Conservation (phyloP, 2,329 filamentous ascomycete genomes). For the Hypoxylon sp. region DNA sequence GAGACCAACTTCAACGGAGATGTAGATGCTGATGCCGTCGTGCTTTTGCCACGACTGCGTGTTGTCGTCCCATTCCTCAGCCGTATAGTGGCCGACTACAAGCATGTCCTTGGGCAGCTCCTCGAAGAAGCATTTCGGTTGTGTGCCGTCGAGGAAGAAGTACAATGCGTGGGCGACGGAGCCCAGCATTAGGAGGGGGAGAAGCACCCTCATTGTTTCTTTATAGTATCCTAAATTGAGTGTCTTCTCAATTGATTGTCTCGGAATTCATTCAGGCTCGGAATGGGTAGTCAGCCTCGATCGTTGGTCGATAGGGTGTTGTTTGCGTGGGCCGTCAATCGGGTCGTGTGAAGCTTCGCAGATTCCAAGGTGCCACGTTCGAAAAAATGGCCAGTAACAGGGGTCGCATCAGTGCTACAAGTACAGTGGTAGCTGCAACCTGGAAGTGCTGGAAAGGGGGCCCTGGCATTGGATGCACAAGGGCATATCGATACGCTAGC, state of each 20-base stretch:
- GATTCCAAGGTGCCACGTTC: slow-evolving; percentile 68
- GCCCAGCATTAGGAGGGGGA: slow-evolving; percentile 76
- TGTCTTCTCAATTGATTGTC: slow-evolving; percentile 39
- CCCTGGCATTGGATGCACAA: slow-evolving; percentile 13
- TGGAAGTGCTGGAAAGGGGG: slow-evolving; percentile 9
- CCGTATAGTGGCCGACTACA: slow-evolving; percentile 92
- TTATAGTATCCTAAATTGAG: slow-evolving; percentile 7
- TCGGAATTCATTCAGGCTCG: slow-evolving; percentile 4
- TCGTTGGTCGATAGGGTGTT: slow-evolving; percentile 16
- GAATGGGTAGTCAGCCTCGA: slow-evolving; percentile 14
- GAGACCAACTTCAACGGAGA: slow-evolving; percentile 83
- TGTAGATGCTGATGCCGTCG: slow-evolving; percentile 84
- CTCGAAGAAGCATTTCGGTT: slow-evolving; percentile 97
- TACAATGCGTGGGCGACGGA: slow-evolving; percentile 84
- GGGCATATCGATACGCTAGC: slow-evolving; percentile 24
- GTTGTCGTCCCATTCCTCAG: slow-evolving; percentile 85
- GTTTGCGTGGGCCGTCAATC: slow-evolving; percentile 5
- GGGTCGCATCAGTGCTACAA: slow-evolving; percentile 49
- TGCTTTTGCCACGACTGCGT: slow-evolving; percentile 78
- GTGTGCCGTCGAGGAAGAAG: slow-evolving; percentile 91
- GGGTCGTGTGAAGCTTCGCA: slow-evolving; percentile 38
- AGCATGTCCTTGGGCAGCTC: slow-evolving; percentile 97
- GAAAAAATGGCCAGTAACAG: slow-evolving; percentile 54
- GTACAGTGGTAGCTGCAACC: slow-evolving; percentile 8
- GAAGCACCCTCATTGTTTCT: slow-evolving; percentile 69